These are phyloP conservation scores for Ustilago trichophora DNA, from an alignment of 1,284 basidiomycete species.

Conservation along the genomic window DNA sequence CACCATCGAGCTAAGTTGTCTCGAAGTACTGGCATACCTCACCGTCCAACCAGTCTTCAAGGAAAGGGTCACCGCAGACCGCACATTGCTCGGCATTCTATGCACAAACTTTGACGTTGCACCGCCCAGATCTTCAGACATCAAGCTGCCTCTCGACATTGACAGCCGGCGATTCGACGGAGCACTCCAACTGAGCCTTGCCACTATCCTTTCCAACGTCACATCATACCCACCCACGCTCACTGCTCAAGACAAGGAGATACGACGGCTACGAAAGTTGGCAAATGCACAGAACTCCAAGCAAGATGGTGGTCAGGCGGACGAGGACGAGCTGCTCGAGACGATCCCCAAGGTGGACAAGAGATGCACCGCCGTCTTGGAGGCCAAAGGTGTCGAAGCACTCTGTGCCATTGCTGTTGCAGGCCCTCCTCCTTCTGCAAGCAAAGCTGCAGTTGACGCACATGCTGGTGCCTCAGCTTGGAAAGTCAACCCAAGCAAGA, in stretches of 20 bases:
- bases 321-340: constrained; percentile 34
- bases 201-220: constrained; percentile 47
- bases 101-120: constrained; percentile 15
- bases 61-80: constrained; percentile 20
- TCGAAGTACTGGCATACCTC: constrained; percentile 58
- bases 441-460: background rate
- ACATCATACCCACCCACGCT: constrained; percentile 41
- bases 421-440: constrained; percentile 7
- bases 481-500: constrained; percentile 29
- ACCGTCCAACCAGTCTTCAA: constrained; percentile 37
- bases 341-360: constrained; percentile 8
- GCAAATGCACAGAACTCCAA: constrained; percentile 36
- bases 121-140: background rate
- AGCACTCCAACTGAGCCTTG: constrained; percentile 51
- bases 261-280: constrained; percentile 50
- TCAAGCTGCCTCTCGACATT: background rate
- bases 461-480: background rate
- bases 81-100: constrained; percentile 30
- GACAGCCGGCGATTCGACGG: constrained; percentile 32
- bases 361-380: constrained; percentile 42
- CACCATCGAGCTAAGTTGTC: constrained; percentile 26
- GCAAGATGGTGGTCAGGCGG: constrained; percentile 5
- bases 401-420: constrained; percentile 38
- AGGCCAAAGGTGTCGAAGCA: constrained; percentile 42
- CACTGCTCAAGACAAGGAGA: constrained; percentile 51